Base-by-base conservation (phyloP, 2,329 filamentous ascomycete genomes). In the Parascedosporium putredinis region DNA sequence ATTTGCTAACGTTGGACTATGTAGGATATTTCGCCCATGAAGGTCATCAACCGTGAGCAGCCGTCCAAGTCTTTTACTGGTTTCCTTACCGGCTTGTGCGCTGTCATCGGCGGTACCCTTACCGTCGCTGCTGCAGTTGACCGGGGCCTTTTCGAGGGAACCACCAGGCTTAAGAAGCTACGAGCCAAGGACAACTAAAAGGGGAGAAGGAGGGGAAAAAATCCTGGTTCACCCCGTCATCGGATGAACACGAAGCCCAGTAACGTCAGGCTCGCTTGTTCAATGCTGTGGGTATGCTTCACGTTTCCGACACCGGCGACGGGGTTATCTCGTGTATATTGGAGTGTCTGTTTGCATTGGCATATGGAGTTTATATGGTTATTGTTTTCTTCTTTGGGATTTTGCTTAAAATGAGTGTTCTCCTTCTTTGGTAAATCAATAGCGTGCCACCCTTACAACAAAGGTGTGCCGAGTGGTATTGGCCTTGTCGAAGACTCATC, bases 11-110 rank as follows among this genome's bases (percentile, higher is more conserved):
- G 1, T 31, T 47, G n/a, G n/a, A n/a, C n/a, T n/a, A n/a, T n/a
- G 31, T 50, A 90, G 86, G 93, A 98, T 60, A 98, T 98, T 65
- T 97, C 91, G 2, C 93, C 93, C 4, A 98, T 98, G 93, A 98
- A 97, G 72, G 91, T 98, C 53, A 86, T 98, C 69, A 98, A 98
- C 73, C 85, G 90, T 50, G 94, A 98, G 71, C 84, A 87, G 57
- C 81, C 88, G 44, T 74, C 83, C 53, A 97, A 97, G 74, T 86
- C 85, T 4, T 94, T 98, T 65, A 81, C 88, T 1, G 87, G 87
- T 16, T 98, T 98, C 73, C 68, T 98, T 52, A 91, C 93, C 1
- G 93, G 93, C 45, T 80, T 98, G 18, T 98, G 93, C 65, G 91
- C 91, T 33, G 86, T 97, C 53, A 83, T 98, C 47, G 93, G 93